Conservation (phyloP, 1,284 basidiomycete species). For the Gomphus bonarii region DNA sequence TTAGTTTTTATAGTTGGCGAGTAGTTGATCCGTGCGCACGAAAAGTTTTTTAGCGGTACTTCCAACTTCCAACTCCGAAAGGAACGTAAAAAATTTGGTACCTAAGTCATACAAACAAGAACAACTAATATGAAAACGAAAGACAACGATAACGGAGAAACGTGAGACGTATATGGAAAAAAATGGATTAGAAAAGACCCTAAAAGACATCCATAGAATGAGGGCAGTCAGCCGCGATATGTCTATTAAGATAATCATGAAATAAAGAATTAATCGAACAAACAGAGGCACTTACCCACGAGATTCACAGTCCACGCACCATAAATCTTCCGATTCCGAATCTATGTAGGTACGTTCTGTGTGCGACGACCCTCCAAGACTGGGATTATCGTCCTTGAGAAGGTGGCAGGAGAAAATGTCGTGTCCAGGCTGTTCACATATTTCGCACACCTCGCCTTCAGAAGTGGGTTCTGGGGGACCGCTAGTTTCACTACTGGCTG, state of each 20-base stretch:
- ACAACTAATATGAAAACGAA: slow-evolving; percentile 2
- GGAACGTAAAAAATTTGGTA: neutral
- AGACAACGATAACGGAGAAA: neutral
- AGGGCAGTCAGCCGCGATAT: slow-evolving; percentile 60
- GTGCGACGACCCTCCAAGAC: slow-evolving; percentile 1
- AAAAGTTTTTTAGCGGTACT: neutral
- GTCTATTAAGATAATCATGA: slow-evolving; percentile 18
- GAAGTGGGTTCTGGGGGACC: slow-evolving; percentile 9
- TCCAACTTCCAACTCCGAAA: slow-evolving; percentile 3
- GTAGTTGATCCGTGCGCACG: slow-evolving; percentile 1
- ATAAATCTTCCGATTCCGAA: slow-evolving; percentile 27
- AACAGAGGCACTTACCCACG: slow-evolving; percentile 31
- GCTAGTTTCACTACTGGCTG: slow-evolving; percentile 14
- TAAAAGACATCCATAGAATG: slow-evolving; percentile 74
- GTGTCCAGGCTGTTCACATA: slow-evolving; percentile 74
- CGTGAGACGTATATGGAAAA: neutral
- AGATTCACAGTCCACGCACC: slow-evolving; percentile 71
- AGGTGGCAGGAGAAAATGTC: slow-evolving; percentile 75
- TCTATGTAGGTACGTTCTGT: slow-evolving; percentile 10
- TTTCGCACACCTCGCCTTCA: slow-evolving; percentile 55
- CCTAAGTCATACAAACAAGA: slow-evolving; percentile 5
- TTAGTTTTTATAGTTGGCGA: neutral
- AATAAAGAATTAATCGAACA: neutral
- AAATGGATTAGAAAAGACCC: neutral
- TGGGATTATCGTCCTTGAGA: slow-evolving; percentile 30